Evolutionary conservation across 495 filamentous ascomycete species (phyloP).

Genomic region (Amniculicola lignicola): DNA sequence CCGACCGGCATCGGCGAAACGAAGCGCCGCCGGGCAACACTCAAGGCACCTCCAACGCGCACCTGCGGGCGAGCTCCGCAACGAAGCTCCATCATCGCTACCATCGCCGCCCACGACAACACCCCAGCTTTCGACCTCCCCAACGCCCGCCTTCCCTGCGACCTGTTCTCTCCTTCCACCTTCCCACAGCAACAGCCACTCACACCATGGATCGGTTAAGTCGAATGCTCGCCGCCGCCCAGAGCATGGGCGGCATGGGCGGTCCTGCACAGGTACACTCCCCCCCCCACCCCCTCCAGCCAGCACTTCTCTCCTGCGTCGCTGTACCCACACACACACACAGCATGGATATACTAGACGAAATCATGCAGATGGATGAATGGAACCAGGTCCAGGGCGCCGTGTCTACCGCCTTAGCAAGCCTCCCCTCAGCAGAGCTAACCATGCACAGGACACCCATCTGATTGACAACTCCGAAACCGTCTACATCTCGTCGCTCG

Average conservation of each 20-base stretch:
- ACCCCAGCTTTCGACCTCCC: slow-evolving; percentile 6
- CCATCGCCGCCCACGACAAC: slow-evolving; percentile 2
- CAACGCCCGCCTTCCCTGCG: slow-evolving; percentile 2
- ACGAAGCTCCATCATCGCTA: slow-evolving; percentile 23
- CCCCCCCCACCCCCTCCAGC: neutral
- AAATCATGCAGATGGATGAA: too few species aligned
- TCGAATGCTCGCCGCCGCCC: slow-evolving; percentile 73
- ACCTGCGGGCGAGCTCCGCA: slow-evolving; percentile 4
- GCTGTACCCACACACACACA: too few species aligned
- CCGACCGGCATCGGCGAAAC: neutral
- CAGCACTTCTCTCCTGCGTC: too few species aligned
- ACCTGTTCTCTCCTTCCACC: neutral
- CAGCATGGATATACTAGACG: too few species aligned
- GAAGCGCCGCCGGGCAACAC: neutral
- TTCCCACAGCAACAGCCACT: neutral
- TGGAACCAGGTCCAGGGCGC: too few species aligned
- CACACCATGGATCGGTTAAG: slow-evolving; percentile 77
- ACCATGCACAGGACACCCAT: slow-evolving; percentile 67
- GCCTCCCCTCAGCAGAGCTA: slow-evolving; percentile 1
- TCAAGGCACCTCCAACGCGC: too few species aligned
- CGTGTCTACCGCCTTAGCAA: too few species aligned
- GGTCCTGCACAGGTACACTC: slow-evolving; percentile 73
- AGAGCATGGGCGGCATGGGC: slow-evolving; percentile 70
- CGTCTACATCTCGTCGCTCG: slow-evolving; percentile 96
- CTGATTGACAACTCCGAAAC: slow-evolving; percentile 99